Percentiles rank a stretch among this genome's conserved stretches.
These are phyloP conservation scores for Alternaria ethzedia DNA, from an alignment of 2,329 filamentous ascomycete genomes.

Conservation along the genomic window DNA sequence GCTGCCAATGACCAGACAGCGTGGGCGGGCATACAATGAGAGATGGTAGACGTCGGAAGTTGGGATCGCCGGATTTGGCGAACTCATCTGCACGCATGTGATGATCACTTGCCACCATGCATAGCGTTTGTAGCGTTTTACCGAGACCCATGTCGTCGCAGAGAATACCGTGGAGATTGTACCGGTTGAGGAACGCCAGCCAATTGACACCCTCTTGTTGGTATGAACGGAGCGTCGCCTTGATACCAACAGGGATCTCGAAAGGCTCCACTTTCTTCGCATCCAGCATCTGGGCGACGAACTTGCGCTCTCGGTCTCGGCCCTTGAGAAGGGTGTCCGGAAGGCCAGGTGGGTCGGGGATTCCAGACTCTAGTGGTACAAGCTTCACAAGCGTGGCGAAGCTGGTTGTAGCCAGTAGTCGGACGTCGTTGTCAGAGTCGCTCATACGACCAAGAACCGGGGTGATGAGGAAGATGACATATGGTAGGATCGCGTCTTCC, in stretches of 20 bases:
- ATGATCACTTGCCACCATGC: constrained; percentile 97
- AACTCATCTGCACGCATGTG: constrained; percentile 92
- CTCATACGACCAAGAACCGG: constrained; percentile 98
- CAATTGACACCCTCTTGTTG: constrained; percentile 99
- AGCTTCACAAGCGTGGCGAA: constrained; percentile 97
- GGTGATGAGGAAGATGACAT: constrained; percentile 98
- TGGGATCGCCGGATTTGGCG: constrained; percentile 77
- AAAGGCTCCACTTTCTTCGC: constrained; percentile 97
- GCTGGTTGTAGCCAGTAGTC: constrained; percentile 91
- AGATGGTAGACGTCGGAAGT: constrained; percentile 81
- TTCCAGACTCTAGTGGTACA: constrained; percentile 94
- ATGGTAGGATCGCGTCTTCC: constrained; percentile 94
- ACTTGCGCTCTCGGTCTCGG: constrained; percentile 91
- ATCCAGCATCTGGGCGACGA: constrained; percentile 95
- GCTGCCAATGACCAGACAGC: constrained; percentile 96
- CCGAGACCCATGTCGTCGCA: constrained; percentile 99
- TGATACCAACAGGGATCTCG: constrained; percentile 92
- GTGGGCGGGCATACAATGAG: constrained; percentile 96
- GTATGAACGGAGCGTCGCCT: constrained; percentile 93
- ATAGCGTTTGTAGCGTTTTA: constrained; percentile 95
- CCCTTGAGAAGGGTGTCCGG: constrained; percentile 88
- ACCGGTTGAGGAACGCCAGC: constrained; percentile 97
- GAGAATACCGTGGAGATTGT: constrained; percentile 96
- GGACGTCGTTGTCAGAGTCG: constrained; percentile 94
- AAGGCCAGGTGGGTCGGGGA: constrained; percentile 92